A percentile compares a stretch with the other conserved stretches of the same genome.
These are phyloP conservation scores for Backusella liffmaniae DNA, from an alignment of 192 early-diverging fungal genomes.

Conservation along the genomic window DNA sequence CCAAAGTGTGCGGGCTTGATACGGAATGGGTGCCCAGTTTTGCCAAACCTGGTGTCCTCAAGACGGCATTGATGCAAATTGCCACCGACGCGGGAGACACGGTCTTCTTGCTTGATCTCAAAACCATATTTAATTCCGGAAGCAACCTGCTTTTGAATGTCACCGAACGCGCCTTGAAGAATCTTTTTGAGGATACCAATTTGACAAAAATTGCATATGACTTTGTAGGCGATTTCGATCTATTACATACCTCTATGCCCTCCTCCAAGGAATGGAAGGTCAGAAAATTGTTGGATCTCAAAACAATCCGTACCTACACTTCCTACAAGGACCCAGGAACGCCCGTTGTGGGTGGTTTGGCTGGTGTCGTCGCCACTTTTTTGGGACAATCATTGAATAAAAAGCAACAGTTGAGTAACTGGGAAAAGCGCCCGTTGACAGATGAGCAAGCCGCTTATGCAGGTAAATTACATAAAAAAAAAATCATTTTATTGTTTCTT, in stretches of 20 bases:
- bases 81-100: conserved; percentile 7
- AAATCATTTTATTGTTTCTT: neutral
- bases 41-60: conserved; percentile 11
- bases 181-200: conserved; percentile 2
- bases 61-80: conserved; percentile 36
- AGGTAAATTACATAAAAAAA: conserved; percentile 12
- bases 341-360: conserved; percentile 19
- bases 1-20: conserved; percentile 24
- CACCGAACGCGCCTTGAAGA: conserved; percentile 10
- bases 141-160: neutral
- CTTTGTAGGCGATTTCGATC: conserved; percentile 30
- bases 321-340: neutral
- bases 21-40: conserved; percentile 36
- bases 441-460: conserved; percentile 32
- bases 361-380: conserved; percentile 23
- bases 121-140: neutral
- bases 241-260: conserved; percentile 23
- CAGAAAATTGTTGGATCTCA: conserved; percentile 26
- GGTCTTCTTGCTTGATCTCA: conserved; percentile 31
- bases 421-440: conserved; percentile 36
- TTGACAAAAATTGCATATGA: conserved; percentile 34
- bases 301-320: conserved; percentile 9
- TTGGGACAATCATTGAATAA: conserved; percentile 27
- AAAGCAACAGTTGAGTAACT: conserved; percentile 40
- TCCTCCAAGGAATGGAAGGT: conserved; percentile 16